These are phyloP conservation scores for Acacia concinna DNA, from an alignment of 331 rosid genomes.

Conservation along the genomic window DNA sequence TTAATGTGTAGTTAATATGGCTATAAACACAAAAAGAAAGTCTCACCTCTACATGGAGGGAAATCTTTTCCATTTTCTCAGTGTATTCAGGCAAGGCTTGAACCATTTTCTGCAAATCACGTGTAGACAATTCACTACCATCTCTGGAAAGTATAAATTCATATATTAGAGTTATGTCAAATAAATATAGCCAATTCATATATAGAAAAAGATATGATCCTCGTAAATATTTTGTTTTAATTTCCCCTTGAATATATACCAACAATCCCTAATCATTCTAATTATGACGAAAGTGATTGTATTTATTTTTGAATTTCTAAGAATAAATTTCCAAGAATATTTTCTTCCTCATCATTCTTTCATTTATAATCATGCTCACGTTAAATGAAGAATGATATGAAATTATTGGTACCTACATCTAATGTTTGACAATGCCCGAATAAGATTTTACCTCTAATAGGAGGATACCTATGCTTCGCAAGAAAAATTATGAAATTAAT, in stretches of 20 bases:
- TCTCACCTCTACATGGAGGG: slow-evolving; percentile 91
- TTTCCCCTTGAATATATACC: background rate
- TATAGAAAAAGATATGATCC: background rate
- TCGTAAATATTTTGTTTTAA: background rate
- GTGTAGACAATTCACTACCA: slow-evolving; percentile 78
- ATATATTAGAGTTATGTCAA: slow-evolving; percentile 17
- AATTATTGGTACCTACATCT: too few relatives aligned
- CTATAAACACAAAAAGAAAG: slow-evolving; percentile 35
- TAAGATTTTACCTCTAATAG: too few relatives aligned
- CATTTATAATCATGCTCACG: background rate
- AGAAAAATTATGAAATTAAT: background rate
- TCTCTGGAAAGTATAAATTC: slow-evolving; percentile 58
- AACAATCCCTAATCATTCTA: background rate
- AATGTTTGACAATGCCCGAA: too few relatives aligned
- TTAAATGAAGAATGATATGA: too few relatives aligned
- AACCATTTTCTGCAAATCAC: slow-evolving; percentile 97
- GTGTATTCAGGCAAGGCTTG: slow-evolving; percentile 97
- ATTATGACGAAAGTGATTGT: background rate
- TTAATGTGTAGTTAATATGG: slow-evolving; percentile 1
- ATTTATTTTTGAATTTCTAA: too few relatives aligned
- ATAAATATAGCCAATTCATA: background rate
- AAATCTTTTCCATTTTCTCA: slow-evolving; percentile 87
- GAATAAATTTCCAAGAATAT: background rate
- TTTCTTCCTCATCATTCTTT: background rate
- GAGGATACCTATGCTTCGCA: too few relatives aligned